These are phyloP conservation scores for Cercospora beticola DNA, from an alignment of 2,329 filamentous ascomycete genomes.

Conservation along the genomic window DNA sequence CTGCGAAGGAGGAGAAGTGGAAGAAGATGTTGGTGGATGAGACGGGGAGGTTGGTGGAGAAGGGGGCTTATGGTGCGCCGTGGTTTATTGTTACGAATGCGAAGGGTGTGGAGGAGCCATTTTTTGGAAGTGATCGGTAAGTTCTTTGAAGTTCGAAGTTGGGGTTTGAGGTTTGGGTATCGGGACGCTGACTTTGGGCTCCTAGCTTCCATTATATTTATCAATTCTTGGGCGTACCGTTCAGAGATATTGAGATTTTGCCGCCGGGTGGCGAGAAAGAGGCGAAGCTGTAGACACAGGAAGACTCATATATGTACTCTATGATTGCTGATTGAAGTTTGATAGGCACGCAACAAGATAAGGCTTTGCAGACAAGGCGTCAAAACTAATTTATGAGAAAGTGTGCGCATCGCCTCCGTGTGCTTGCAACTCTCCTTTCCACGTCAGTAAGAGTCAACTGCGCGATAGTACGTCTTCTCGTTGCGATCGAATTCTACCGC, in stretches of 20 bases:
- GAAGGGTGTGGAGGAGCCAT: conserved; percentile 61
- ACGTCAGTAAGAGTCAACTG: neutral
- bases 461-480: neutral
- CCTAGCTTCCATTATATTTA: conserved; percentile 64
- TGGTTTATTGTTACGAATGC: conserved; percentile 69
- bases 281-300: conserved; percentile 9
- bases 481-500: neutral
- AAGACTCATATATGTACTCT: neutral
- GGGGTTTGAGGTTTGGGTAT: too few relatives aligned
- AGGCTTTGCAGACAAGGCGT: neutral
- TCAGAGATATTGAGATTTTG: conserved; percentile 24
- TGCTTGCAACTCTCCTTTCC: neutral
- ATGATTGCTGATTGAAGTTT: neutral
- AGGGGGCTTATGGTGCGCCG: conserved; percentile 73
- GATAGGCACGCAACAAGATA: neutral
- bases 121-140: conserved; percentile 69
- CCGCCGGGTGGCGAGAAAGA: conserved; percentile 12
- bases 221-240: conserved; percentile 55
- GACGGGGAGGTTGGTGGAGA: conserved; percentile 40
- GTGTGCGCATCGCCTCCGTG: neutral
- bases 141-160: neutral
- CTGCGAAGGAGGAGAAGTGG: conserved; percentile 37
- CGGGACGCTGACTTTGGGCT: neutral
- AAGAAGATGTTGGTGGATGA: conserved; percentile 29
- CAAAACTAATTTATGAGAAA: neutral